Base-by-base conservation (phyloP, 1,139 yeast genomes). In the Casaregolazyma suthepensis region DNA sequence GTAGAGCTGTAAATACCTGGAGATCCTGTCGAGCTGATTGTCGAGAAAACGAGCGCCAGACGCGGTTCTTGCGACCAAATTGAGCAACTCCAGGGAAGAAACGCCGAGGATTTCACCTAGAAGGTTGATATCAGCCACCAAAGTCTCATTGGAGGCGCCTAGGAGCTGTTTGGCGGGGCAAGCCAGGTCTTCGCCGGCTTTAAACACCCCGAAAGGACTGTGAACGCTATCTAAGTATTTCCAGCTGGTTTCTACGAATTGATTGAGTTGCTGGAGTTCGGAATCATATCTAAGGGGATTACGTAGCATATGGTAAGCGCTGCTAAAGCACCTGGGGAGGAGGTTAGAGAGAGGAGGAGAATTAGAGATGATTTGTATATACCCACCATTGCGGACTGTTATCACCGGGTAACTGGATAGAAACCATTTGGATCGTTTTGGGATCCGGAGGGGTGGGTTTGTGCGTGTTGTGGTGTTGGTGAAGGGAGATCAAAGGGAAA, bases 121-220 rank as follows among this genome's bases (percentile, higher is more conserved):
- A 4, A 40, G 12, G 2, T 12, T 22, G n/a, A 43, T 19, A 47
- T 47, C 50, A 22, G 22, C 5, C 7, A 38, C 6, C 13, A 23
- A 23, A 3, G 19, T 20, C 38, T 38, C 35, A 29, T 66, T 64
- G 22, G 55, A 54, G 10, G 58, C 52, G 2, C 18, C 42, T 22
- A 49, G 40, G 17, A 35, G 40, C 40, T 35, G 40, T 3, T 35
- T 35, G 4, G 17, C 40, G 2, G 17, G 2, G 7, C n/a, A n/a
- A 3, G 9, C 40, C 3, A 35, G 40, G 17, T 35, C 40, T 35
- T 35, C 40, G 9, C 40, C 40, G 9, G 40, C 9, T 35, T 17
- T 35, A 15, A 35, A 35, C 17, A 12, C 17, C 40, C 40, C 40
- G 3, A 35, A 13, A 13, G 40, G 40, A 7, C 13, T 35, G 17